Conservation (phyloP, 352 stramenopile genomes). For the Phytophthora ramorum region DNA sequence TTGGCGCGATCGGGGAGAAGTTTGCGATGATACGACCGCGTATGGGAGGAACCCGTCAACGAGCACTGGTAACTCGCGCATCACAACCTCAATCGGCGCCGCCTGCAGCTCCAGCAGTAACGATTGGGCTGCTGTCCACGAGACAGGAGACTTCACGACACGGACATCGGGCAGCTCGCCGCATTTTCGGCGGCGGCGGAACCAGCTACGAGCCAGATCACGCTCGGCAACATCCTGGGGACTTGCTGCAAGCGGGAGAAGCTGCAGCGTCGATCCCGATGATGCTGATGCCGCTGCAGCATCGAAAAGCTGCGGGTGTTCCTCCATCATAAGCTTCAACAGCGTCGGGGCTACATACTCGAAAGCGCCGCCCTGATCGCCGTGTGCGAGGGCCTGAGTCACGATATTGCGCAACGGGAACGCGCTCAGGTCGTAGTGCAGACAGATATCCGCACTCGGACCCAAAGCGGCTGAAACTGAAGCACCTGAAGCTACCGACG, state of each 20-base stretch:
- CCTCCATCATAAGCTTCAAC: constrained; percentile 59
- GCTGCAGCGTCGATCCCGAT: constrained; percentile 27
- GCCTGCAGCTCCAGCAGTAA: constrained; percentile 38
- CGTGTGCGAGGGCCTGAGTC: constrained; percentile 34
- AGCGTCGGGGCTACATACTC: constrained; percentile 64
- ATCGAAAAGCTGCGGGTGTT: constrained; percentile 55
- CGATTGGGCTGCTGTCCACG: constrained; percentile 37
- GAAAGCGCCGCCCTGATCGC: constrained; percentile 48
- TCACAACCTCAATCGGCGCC: constrained; percentile 44
- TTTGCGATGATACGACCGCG: constrained; percentile 25
- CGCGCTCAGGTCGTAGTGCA: constrained; percentile 54
- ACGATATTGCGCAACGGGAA: constrained; percentile 63
- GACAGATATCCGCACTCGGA: constrained; percentile 51
- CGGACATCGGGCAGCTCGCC: constrained; percentile 16
- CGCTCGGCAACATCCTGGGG: constrained; percentile 23
- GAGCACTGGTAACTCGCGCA: constrained; percentile 36
- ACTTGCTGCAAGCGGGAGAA: constrained; percentile 35
- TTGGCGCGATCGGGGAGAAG: constrained; percentile 7
- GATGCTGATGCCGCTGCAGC: constrained; percentile 21
- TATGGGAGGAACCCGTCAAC: constrained; percentile 47
- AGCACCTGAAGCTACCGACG: constrained; percentile 31
- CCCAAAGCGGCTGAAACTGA: constrained; percentile 37
- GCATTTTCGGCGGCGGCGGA: constrained; percentile 32
- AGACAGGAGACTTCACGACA: constrained; percentile 24
- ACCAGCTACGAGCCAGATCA: constrained; percentile 41